A percentile compares a stretch with the other conserved stretches of the same genome.
phyloP scores from a whole-genome alignment of 208 protist genomes.

The Leishmania guyanensis region DNA sequence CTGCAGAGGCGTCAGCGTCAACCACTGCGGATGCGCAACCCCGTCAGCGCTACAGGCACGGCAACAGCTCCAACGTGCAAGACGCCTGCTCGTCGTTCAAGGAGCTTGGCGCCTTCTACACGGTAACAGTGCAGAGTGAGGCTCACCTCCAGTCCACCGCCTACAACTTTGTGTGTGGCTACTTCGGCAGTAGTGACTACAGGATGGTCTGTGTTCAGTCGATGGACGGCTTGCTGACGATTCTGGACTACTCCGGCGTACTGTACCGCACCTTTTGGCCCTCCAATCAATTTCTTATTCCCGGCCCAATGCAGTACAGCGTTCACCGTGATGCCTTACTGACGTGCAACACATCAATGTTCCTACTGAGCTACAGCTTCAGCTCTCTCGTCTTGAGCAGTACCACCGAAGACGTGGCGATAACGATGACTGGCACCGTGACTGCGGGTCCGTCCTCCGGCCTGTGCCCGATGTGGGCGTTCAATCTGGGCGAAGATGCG shows the following conservation, averaged over 20 bases:
- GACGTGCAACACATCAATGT: constrained; percentile 82
- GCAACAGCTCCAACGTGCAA: not conserved
- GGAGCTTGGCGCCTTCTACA: constrained; percentile 41
- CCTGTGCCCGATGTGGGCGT: constrained; percentile 60
- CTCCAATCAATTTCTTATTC: constrained; percentile 75
- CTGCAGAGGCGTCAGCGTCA: not conserved
- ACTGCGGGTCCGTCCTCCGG: constrained; percentile 5
- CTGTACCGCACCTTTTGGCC: constrained; percentile 77
- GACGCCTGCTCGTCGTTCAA: constrained; percentile 12
- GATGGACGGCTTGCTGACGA: constrained; percentile 87
- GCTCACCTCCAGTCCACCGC: constrained; percentile 53
- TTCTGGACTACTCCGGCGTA: constrained; percentile 87
- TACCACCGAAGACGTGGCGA: constrained; percentile 10
- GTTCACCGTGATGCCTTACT: constrained; percentile 56
- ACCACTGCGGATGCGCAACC: too few relatives aligned
- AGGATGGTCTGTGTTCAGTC: constrained; percentile 92
- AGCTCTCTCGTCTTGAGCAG: constrained; percentile 50
- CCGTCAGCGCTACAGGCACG: not conserved
- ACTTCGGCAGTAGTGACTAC: constrained; percentile 71
- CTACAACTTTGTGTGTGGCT: constrained; percentile 86
- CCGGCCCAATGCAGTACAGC: constrained; percentile 74
- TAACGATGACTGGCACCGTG: not conserved
- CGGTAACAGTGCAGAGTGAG: constrained; percentile 56
- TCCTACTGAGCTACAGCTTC: constrained; percentile 84
- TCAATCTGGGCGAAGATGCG: constrained; percentile 88